A percentile compares a stretch with the other conserved stretches of the same genome.
These are phyloP conservation scores for Neocatenulostroma microsporum DNA, from an alignment of 2,329 filamentous ascomycete genomes.

Conservation along the genomic window DNA sequence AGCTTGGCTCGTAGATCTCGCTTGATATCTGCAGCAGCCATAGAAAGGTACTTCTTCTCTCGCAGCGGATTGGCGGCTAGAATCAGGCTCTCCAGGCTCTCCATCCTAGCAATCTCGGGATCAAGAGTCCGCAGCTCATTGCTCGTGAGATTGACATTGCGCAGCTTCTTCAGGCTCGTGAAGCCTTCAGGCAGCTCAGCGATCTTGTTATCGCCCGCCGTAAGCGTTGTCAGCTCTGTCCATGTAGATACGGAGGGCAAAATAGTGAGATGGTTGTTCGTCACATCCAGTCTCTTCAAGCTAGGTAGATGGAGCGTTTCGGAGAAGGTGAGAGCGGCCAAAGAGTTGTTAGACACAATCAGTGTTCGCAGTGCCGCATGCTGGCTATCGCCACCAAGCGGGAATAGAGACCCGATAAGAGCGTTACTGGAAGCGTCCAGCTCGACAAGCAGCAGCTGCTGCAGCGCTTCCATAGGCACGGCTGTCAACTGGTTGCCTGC, in stretches of 20 bases:
- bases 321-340: slow-evolving; percentile 47
- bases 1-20: slow-evolving; percentile 60
- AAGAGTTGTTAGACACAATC: slow-evolving; percentile 68
- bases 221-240: slow-evolving; percentile 63
- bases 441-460: slow-evolving; percentile 62
- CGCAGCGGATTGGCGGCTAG: slow-evolving; percentile 84
- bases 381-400: slow-evolving; percentile 38
- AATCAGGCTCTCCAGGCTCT: slow-evolving; percentile 63
- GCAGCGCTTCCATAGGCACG: slow-evolving; percentile 63
- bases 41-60: slow-evolving; percentile 76
- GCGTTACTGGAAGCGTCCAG: slow-evolving; percentile 71
- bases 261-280: slow-evolving; percentile 66
- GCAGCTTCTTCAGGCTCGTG: slow-evolving; percentile 56
- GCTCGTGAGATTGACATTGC: slow-evolving; percentile 71
- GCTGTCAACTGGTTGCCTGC: slow-evolving; percentile 67
- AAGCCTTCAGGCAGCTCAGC: slow-evolving; percentile 69
- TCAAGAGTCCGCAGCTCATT: slow-evolving; percentile 76
- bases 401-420: slow-evolving; percentile 64
- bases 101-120: slow-evolving; percentile 70
- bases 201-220: slow-evolving; percentile 76
- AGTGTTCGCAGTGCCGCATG: slow-evolving; percentile 63
- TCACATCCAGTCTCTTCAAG: slow-evolving; percentile 66
- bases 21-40: slow-evolving; percentile 75
- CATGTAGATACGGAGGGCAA: slow-evolving; percentile 71
- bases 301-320: slow-evolving; percentile 57